phyloP scores from a whole-genome alignment of 139 green algal species.

The Haematococcus lacustris region DNA sequence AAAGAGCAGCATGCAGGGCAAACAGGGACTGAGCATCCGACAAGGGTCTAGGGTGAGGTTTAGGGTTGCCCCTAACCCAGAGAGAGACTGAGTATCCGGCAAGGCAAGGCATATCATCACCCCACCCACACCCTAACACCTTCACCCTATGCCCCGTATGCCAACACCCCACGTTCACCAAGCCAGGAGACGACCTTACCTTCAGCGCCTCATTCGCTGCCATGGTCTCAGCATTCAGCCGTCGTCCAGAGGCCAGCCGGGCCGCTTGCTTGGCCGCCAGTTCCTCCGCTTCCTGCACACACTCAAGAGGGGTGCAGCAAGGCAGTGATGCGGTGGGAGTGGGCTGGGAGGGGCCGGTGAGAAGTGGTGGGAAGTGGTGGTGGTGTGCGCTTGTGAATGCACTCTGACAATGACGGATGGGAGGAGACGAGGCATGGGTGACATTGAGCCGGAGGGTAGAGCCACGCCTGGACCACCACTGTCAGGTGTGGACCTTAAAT shows the following conservation, averaged over 20 bases:
- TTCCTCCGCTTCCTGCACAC: conserved; percentile 31
- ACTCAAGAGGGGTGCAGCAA: no score
- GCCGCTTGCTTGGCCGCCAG: conserved; percentile 30
- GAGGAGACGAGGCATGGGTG: neutral
- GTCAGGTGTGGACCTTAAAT: no score
- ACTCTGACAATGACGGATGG: neutral
- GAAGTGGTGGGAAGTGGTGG: neutral
- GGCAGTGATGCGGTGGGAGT: neutral
- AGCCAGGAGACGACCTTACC: neutral
- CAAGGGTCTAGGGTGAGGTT: no score
- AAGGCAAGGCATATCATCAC: no score
- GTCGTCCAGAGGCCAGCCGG: conserved; percentile 10
- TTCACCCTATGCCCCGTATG: neutral
- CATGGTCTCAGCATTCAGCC: conserved; percentile 36
- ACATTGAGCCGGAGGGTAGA: no score
- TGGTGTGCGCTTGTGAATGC: neutral
- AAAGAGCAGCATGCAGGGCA: neutral
- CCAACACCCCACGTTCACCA: neutral
- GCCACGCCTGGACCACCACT: no score
- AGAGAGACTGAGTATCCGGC: no score
- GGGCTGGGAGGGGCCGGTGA: neutral
- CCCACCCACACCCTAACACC: neutral
- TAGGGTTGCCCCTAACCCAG: no score
- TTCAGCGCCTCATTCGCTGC: conserved; percentile 49
- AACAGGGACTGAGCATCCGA: neutral